Conservation (phyloP, 2,329 filamentous ascomycete species). For the Curvularia spicifera region DNA sequence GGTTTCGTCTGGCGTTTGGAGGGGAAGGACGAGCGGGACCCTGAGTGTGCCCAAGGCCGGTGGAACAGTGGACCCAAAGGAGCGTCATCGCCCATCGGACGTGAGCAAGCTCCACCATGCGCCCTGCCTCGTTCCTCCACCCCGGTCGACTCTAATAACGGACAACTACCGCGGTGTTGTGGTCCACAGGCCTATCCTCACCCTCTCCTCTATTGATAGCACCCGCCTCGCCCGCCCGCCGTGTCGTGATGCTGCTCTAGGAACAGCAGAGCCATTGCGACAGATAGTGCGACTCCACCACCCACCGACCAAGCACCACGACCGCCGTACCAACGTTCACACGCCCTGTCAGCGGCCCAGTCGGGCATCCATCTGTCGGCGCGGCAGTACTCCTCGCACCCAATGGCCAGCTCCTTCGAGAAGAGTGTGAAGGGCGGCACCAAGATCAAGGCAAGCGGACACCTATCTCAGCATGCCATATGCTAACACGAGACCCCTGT, state of each 20-base stretch:
- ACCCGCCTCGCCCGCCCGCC: slow-evolving; percentile 22
- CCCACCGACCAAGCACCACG: neutral
- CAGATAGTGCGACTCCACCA: slow-evolving; percentile 17
- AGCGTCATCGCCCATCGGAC: slow-evolving; percentile 26
- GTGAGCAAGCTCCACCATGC: slow-evolving; percentile 24
- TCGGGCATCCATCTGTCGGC: slow-evolving; percentile 22
- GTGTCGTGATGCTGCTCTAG: slow-evolving; percentile 42
- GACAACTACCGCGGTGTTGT: slow-evolving; percentile 23
- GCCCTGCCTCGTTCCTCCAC: slow-evolving; percentile 24
- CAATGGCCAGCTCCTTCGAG: slow-evolving; percentile 89
- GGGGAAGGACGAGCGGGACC: slow-evolving; percentile 16
- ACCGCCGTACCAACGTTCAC: slow-evolving; percentile 16
- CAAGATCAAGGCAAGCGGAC: slow-evolving; percentile 80
- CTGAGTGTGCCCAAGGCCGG: slow-evolving; percentile 16
- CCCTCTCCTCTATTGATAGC: slow-evolving; percentile 25
- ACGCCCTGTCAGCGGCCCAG: slow-evolving; percentile 22
- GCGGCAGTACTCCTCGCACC: slow-evolving; percentile 23
- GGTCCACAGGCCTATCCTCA: slow-evolving; percentile 15
- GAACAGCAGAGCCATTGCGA: slow-evolving; percentile 23
- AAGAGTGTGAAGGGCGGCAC: slow-evolving; percentile 99
- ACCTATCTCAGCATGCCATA: slow-evolving; percentile 16
- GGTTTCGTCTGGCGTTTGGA: slow-evolving; percentile 12
- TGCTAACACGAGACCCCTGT: slow-evolving; percentile 20
- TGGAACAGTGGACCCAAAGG: neutral
- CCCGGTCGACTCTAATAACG: slow-evolving; percentile 24